Evolutionary conservation across 164 flowering plant species (phyloP).

Genomic region (Warburgia ugandensis): DNA sequence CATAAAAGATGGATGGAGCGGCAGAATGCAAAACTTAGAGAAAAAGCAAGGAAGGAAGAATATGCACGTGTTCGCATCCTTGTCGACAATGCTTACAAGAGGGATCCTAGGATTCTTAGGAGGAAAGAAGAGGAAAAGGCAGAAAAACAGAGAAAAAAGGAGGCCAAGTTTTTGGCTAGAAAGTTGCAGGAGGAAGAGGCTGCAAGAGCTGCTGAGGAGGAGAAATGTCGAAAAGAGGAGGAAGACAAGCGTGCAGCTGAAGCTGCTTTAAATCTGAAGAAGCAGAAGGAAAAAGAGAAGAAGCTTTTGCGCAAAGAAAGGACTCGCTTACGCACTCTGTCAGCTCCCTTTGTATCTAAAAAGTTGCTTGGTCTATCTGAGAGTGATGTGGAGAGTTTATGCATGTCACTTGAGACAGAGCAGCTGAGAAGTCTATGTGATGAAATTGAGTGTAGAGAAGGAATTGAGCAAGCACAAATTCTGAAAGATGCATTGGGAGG

Average conservation of each 20-base stretch:
- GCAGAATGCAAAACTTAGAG: conserved; percentile 83
- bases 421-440: conserved; percentile 55
- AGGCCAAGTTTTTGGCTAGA: conserved; percentile 66
- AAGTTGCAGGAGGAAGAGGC: conserved; percentile 85
- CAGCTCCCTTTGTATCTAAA: conserved; percentile 37
- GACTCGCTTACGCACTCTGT: conserved; percentile 63
- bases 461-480: conserved; percentile 37
- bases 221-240: conserved; percentile 56
- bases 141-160: conserved; percentile 71
- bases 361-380: conserved; percentile 26
- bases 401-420: conserved; percentile 53
- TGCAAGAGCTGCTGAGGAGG: conserved; percentile 71
- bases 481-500: conserved; percentile 38
- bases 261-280: conserved; percentile 57
- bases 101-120: conserved; percentile 71
- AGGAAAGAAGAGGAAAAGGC: conserved; percentile 78
- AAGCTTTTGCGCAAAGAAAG: conserved; percentile 82
- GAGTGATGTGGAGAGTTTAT: conserved; percentile 68
- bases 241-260: conserved; percentile 68
- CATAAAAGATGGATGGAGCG: conserved; percentile 98
- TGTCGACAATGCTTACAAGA: conserved; percentile 82
- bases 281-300: conserved; percentile 48
- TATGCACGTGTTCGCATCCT: conserved; percentile 64
- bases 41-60: conserved; percentile 90
- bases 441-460: conserved; percentile 46